Evolutionary conservation across 2,329 filamentous ascomycete genomes (phyloP).

Genomic region (Diaporthe capsici): DNA sequence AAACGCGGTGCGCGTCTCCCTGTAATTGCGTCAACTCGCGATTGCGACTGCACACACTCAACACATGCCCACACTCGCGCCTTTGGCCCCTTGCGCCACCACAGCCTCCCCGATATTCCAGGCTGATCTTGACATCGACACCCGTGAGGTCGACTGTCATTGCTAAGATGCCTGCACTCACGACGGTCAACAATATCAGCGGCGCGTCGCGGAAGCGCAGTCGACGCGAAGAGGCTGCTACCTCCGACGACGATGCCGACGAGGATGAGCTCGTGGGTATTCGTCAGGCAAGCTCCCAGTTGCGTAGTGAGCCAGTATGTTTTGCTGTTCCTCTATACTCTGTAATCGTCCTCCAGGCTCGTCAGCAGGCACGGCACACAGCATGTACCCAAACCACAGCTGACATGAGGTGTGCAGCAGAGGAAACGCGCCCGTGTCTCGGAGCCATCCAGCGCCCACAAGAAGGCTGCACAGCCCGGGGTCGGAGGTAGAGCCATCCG

Average conservation of each 20-base stretch:
- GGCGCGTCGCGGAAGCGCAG: slow-evolving; percentile 58
- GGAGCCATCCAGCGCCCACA: slow-evolving; percentile 44
- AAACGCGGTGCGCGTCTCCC: slow-evolving; percentile 33
- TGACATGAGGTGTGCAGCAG: slow-evolving; percentile 47
- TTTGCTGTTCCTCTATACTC: not conserved
- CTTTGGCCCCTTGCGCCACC: not conserved
- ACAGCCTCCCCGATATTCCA: not conserved
- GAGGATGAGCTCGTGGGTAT: slow-evolving; percentile 54
- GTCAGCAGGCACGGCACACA: not conserved
- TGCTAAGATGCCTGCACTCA: slow-evolving; percentile 48
- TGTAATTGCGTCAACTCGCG: not conserved
- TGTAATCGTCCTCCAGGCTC: not conserved
- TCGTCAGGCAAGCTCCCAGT: slow-evolving; percentile 58
- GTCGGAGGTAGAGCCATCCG: slow-evolving; percentile 45
- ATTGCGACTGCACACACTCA: not conserved
- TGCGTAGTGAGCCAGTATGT: slow-evolving; percentile 57
- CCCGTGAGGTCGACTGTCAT: not conserved
- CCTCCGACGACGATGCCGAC: slow-evolving; percentile 50
- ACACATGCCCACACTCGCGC: not conserved
- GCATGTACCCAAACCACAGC: not conserved
- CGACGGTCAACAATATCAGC: slow-evolving; percentile 47
- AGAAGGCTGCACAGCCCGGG: slow-evolving; percentile 50
- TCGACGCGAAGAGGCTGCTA: slow-evolving; percentile 52
- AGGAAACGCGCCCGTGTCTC: slow-evolving; percentile 58
- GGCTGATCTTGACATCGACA: not conserved